Evolutionary conservation across 2,329 filamentous ascomycete species (phyloP), one percentile per base, ranked within the genome.

Genomic region (Tolypocladium pustulatum): DNA sequence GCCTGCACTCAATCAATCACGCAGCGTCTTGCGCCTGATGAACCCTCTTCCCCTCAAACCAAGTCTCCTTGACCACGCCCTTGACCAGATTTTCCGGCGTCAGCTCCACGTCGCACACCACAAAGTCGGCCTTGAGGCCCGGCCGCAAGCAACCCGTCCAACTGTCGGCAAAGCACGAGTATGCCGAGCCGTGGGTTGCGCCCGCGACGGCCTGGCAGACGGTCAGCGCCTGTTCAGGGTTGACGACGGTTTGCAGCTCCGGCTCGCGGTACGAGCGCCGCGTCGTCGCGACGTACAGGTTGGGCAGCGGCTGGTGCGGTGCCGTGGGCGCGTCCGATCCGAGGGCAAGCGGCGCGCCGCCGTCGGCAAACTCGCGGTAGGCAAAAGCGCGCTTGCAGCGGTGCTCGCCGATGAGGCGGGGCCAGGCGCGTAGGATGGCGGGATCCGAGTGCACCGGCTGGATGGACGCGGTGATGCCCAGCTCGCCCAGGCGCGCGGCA

Each of bases 241-340:
- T 85, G 0, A 83, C 75, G 0, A 72, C 71, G 6, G 70, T 71
- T 40, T 73, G 67, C 34, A 68, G 62, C 1, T 68, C 69, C 0
- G 77, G 77, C 62, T 84, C 77, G 5, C 80, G 70, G 9, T 80
- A 81, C 1, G 81, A 83, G 49, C 74, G 75, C 43, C 84, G 72
- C 25, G 82, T 86, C 2, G 82, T 81, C 0, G 81, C 83, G 4
- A 83, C 76, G 65, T 85, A 85, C 7, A 85, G 62, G 60, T 86
- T 86, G 3, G 73, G 75, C 51, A 85, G 70, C 9, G 82, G 76
- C 1, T 73, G 66, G 63, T 82, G 78, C 2, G 81, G 81, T 1
- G 84, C 83, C 0, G 83, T 86, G 0, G 83, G 83, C 0, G 81
- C 76, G 62, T 87, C 84, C 2, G 78, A 81, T 0, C 84, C 84